Evolutionary conservation across 257 asterid species (phyloP), one percentile per base, ranked within the genome.

Genomic region (Solanum pinnatisectum): DNA sequence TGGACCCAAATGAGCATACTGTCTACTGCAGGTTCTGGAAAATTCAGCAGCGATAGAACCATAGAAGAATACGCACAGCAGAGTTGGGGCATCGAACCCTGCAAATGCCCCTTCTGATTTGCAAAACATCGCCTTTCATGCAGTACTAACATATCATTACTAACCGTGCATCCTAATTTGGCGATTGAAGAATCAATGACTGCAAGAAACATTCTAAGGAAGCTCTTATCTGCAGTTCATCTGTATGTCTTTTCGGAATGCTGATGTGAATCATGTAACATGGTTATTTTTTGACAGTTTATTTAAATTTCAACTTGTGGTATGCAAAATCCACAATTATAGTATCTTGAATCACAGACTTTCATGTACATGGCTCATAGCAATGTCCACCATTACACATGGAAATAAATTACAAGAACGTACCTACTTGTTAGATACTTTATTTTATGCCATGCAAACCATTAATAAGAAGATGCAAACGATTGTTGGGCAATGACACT

Each of bases 11-110:
- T 90, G 94, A 92, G 94, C 90, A 92, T 92, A 40, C 92, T 91
- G 4, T 85, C 93, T 83, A 89, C 93, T 6, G 89, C 93, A 16
- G 92, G 92, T 74, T 88, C 94, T 40, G 93, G 92, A 82, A 92
- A 89, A 89, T 92, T 92, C 89, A 92, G 94, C 92, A 92, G 93
- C 16, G 94, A 92, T 77, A 88, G 92, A 89, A 92, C 93, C 8
- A 91, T 91, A 6, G 92, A 91, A 87, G 93, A 92, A 85, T 92
- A 92, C 85, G 93, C 93, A 12, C 72, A 91, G 63, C 89, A 91
- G 30, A 87, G 93, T 77, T 92, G 94, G 94, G 92, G 92, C 70
- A 91, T 92, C 32, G 86, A 92, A 70, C 93, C 94, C 11, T 91
- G 94, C 79, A 91, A 91, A 87, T 92, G 94, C 87, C 94, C 94